A percentile compares a stretch with the other conserved stretches of the same genome.
Conservation (phyloP, 1,284 basidiomycete species). For the Earliella scabrosa region DNA sequence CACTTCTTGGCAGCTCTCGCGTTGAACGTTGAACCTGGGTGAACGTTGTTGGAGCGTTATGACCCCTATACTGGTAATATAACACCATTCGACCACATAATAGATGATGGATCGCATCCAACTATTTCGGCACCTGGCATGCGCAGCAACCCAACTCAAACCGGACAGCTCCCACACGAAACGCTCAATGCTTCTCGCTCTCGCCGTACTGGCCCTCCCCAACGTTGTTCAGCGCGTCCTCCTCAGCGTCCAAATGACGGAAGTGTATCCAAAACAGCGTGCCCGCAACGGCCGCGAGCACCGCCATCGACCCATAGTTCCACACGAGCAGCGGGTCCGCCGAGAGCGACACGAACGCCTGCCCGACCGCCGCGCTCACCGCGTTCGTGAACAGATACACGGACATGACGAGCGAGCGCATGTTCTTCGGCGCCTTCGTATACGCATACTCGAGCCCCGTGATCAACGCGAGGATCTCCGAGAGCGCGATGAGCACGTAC, state of each 20-base stretch:
- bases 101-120: too few species aligned
- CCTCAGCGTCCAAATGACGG: slow-evolving; percentile 60
- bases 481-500: slow-evolving; percentile 71
- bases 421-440: slow-evolving; percentile 82
- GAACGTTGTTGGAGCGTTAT: too few species aligned
- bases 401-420: slow-evolving; percentile 81
- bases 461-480: slow-evolving; percentile 86
- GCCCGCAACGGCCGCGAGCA: slow-evolving; percentile 45
- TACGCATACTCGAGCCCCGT: slow-evolving; percentile 90
- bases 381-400: slow-evolving; percentile 75
- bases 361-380: slow-evolving; percentile 62
- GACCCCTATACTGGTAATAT: too few species aligned
- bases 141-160: too few species aligned
- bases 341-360: slow-evolving; percentile 59
- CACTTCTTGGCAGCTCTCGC: too few species aligned
- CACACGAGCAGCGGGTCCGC: slow-evolving; percentile 60
- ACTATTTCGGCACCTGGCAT: too few species aligned
- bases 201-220: slow-evolving; percentile 41
- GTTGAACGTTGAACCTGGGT: too few species aligned
- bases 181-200: slow-evolving; percentile 18
- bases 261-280: slow-evolving; percentile 66
- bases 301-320: slow-evolving; percentile 48
- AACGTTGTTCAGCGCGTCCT: slow-evolving; percentile 64
- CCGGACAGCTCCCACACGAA: too few species aligned
- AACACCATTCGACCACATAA: too few species aligned